Evolutionary conservation across 805 yeast genomes (phyloP).

Genomic region (Lachancea waltii): DNA sequence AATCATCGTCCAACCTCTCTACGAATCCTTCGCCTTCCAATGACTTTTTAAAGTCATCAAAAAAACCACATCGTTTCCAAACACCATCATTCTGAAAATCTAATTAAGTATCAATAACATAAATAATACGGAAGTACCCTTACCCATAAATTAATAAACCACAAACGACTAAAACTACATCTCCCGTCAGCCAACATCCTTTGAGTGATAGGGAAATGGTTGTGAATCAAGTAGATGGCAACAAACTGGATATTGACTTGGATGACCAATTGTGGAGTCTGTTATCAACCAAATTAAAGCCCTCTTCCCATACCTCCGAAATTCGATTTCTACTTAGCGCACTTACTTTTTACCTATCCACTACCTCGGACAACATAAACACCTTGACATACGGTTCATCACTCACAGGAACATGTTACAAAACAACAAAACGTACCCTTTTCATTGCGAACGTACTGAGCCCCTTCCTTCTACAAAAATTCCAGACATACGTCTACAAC

Average conservation of each 20-base stretch:
- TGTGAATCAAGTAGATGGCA: conserved; percentile 22
- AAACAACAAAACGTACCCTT: conserved; percentile 12
- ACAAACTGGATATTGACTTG: conserved; percentile 19
- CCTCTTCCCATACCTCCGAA: conserved; percentile 14
- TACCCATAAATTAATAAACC: too few species aligned
- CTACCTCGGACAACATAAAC: conserved; percentile 6
- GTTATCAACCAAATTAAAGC: conserved; percentile 9
- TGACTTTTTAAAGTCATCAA: too few species aligned
- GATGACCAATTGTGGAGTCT: conserved; percentile 11
- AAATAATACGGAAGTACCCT: too few species aligned
- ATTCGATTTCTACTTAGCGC: conserved; percentile 17
- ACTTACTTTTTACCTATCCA: conserved; percentile 17
- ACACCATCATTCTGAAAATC: too few species aligned
- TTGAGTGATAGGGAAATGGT: conserved; percentile 6
- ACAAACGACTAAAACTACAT: too few species aligned
- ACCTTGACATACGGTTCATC: conserved; percentile 16
- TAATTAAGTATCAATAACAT: too few species aligned
- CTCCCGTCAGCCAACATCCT: background rate
- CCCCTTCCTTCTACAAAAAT: conserved; percentile 13
- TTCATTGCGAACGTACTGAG: conserved; percentile 15
- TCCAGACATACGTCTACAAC: background rate
- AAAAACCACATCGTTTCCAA: too few species aligned
- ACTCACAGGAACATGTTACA: conserved; percentile 16
- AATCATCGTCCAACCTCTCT: too few species aligned
- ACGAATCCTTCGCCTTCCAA: too few species aligned